Conservation (phyloP, 2,329 filamentous ascomycete genomes). For the Beauveria varroae region DNA sequence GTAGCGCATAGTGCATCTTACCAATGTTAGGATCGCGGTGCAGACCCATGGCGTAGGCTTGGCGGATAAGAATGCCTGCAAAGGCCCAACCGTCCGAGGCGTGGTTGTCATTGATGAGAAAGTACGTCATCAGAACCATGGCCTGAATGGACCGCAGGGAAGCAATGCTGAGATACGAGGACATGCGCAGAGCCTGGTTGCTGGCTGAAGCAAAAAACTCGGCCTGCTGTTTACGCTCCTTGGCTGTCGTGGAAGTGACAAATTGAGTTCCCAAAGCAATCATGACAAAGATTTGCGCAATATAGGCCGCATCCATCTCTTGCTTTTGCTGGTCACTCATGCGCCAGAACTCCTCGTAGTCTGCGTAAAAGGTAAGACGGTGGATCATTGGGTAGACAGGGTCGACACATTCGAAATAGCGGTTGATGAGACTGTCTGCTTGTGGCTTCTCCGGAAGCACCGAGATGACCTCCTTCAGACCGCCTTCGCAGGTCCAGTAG, state of each 20-base stretch:
- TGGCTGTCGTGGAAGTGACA: conserved; percentile 49
- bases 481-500: conserved; percentile 76
- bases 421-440: conserved; percentile 59
- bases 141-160: conserved; percentile 67
- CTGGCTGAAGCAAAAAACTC: conserved; percentile 77
- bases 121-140: conserved; percentile 75
- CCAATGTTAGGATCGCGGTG: conserved; percentile 72
- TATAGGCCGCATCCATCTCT: conserved; percentile 56
- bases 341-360: conserved; percentile 74
- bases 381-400: conserved; percentile 78
- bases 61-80: conserved; percentile 67
- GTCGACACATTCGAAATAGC: conserved; percentile 66
- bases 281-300: conserved; percentile 69
- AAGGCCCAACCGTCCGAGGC: conserved; percentile 79
- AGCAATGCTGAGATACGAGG: conserved; percentile 68
- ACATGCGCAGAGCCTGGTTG: conserved; percentile 68
- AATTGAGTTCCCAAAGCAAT: conserved; percentile 75
- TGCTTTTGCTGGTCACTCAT: conserved; percentile 50
- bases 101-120: conserved; percentile 80
- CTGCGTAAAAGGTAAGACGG: conserved; percentile 65
- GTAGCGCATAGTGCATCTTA: conserved; percentile 20
- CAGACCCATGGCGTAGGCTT: conserved; percentile 74
- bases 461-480: conserved; percentile 65
- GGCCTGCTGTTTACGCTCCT: conserved; percentile 64
- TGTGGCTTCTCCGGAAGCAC: conserved; percentile 70